These are phyloP conservation scores for Candida neerlandica DNA, from an alignment of 1,139 yeast species.

Conservation along the genomic window DNA sequence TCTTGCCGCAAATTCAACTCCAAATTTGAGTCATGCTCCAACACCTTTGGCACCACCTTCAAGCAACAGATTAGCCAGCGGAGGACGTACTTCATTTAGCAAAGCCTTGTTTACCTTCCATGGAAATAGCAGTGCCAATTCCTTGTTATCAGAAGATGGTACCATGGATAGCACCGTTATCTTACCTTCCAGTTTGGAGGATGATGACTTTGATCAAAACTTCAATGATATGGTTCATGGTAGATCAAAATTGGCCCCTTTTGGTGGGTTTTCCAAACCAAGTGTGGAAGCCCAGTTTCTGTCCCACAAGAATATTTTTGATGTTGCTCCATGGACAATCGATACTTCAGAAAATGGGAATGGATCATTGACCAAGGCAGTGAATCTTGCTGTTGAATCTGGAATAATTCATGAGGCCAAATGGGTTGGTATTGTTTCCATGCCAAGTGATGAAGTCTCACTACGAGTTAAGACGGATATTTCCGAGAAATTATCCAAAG, in stretches of 20 bases:
- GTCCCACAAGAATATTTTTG: conserved; percentile 58
- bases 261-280: conserved; percentile 72
- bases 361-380: conserved; percentile 85
- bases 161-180: conserved; percentile 7
- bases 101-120: conserved; percentile 24
- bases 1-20: conserved; percentile 18
- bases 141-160: conserved; percentile 30
- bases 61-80: conserved; percentile 9
- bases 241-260: conserved; percentile 57
- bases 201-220: conserved; percentile 25
- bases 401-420: conserved; percentile 49
- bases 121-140: conserved; percentile 32
- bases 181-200: conserved; percentile 18
- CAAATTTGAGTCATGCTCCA: conserved; percentile 21
- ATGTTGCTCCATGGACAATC: conserved; percentile 75
- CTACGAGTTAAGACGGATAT: conserved; percentile 53
- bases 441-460: conserved; percentile 86
- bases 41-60: conserved; percentile 16
- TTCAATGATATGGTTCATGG: conserved; percentile 36
- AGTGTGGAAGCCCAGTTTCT: conserved; percentile 47
- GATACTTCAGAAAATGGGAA: conserved; percentile 76
- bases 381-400: conserved; percentile 59
- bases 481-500: conserved; percentile 41
- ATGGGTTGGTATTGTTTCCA: conserved; percentile 91
- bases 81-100: conserved; percentile 23